These are phyloP conservation scores for Dalechampia spathulata DNA, from an alignment of 441 rosid genomes.

Conservation along the genomic window DNA sequence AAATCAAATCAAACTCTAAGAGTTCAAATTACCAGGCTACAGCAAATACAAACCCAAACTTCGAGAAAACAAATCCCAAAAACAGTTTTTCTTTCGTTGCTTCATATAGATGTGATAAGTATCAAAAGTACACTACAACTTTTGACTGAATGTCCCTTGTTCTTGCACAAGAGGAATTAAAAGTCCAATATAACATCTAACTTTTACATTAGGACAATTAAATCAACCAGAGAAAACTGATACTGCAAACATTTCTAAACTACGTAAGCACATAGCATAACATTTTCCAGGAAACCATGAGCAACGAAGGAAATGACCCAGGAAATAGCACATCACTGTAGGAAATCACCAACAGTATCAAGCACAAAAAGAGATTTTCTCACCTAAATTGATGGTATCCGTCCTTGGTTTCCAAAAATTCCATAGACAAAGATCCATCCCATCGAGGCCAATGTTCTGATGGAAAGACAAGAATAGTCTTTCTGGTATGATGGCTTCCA, in stretches of 20 bases:
- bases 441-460: constrained; percentile 86
- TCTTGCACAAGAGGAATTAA: not conserved
- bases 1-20: not conserved
- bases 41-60: not conserved
- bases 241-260: not conserved
- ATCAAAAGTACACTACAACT: not conserved
- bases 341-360: not conserved
- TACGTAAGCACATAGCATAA: not conserved
- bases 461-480: constrained; percentile 59
- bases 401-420: constrained; percentile 65
- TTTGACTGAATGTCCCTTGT: not conserved
- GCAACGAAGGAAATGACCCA: not conserved
- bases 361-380: not conserved
- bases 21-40: not conserved
- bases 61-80: not conserved
- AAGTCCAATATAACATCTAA: not conserved
- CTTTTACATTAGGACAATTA: not conserved
- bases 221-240: not conserved
- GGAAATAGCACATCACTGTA: not conserved
- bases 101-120: not conserved
- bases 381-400: constrained; percentile 69
- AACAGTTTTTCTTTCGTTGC: not conserved
- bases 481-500: constrained; percentile 57
- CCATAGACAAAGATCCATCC: constrained; percentile 90
- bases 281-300: not conserved